Evolutionary conservation across 192 early-diverging fungal species (phyloP).

Genomic region (Kickxella alabastrina): DNA sequence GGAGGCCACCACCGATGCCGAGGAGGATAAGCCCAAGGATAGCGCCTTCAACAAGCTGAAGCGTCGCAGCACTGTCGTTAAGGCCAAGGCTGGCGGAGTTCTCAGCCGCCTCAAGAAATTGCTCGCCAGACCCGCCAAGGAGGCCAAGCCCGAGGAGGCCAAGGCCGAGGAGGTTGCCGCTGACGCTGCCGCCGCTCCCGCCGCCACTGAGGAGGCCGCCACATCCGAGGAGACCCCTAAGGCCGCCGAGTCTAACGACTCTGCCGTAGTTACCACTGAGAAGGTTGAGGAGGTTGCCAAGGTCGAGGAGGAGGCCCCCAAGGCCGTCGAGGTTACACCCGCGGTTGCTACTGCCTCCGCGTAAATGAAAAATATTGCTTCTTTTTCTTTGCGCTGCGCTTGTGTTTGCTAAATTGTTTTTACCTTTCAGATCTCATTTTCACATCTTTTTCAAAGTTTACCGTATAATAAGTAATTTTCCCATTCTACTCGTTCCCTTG

Average conservation of each 20-base stretch:
- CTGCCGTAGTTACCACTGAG: conserved; percentile 19
- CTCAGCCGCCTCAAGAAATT: conserved; percentile 42
- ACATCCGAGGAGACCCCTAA: conserved; percentile 5
- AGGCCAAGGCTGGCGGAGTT: conserved; percentile 40
- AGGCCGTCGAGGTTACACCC: conserved; percentile 24
- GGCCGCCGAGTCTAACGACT: conserved; percentile 26
- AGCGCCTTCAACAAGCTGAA: conserved; percentile 37
- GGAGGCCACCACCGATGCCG: conserved; percentile 8
- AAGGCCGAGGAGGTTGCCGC: conserved; percentile 21
- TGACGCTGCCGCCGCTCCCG: conserved; percentile 4
- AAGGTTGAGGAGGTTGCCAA: conserved; percentile 11
- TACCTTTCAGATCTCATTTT: no score
- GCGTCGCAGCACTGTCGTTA: conserved; percentile 44
- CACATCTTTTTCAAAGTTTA: no score
- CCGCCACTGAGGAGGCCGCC: conserved; percentile 6
- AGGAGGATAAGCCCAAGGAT: conserved; percentile 19
- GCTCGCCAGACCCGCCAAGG: conserved; percentile 38
- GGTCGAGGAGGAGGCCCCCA: conserved; percentile 17
- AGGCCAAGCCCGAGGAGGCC: conserved; percentile 6
- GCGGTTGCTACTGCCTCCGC: conserved; percentile 43
- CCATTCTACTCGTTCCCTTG: no score
- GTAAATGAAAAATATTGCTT: conserved; percentile 22
- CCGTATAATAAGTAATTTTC: no score
- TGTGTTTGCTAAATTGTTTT: background rate
- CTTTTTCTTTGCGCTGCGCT: conserved; percentile 8